Conservation (phyloP, 371 early-diverging fungal species). For the Haplosporangium sp. region DNA sequence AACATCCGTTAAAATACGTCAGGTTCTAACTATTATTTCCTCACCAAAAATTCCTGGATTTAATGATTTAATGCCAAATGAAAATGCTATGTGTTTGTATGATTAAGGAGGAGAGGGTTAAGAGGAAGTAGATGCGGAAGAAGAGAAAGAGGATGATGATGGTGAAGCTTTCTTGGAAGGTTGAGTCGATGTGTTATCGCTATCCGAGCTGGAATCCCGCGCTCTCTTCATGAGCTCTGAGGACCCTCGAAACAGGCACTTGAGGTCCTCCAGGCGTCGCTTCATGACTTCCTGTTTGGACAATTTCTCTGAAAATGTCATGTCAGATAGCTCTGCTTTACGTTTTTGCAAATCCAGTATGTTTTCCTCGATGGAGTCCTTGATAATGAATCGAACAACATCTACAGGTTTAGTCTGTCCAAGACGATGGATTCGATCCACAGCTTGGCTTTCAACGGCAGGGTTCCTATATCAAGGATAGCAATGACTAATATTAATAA, state of each 20-base stretch:
- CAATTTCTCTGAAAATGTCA: slow-evolving; percentile 53
- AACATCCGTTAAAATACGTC: too few relatives aligned
- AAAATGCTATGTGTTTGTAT: not conserved
- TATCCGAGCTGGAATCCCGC: not conserved
- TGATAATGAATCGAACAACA: slow-evolving; percentile 61
- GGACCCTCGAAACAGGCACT: slow-evolving; percentile 45
- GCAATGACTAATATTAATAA: too few relatives aligned
- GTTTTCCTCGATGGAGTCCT: slow-evolving; percentile 61
- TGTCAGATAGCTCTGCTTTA: slow-evolving; percentile 48
- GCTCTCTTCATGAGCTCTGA: slow-evolving; percentile 46
- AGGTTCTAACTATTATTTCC: too few relatives aligned
- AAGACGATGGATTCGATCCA: slow-evolving; percentile 83
- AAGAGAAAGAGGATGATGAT: not conserved
- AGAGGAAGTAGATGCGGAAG: not conserved
- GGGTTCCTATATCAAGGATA: slow-evolving; percentile 65
- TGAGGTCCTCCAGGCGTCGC: slow-evolving; percentile 51
- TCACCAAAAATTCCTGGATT: too few relatives aligned
- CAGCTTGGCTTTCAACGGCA: slow-evolving; percentile 83
- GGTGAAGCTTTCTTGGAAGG: not conserved
- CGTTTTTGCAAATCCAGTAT: slow-evolving; percentile 54
- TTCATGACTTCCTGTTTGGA: slow-evolving; percentile 54
- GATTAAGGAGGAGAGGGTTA: not conserved
- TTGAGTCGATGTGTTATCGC: not conserved
- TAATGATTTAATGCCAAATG: too few relatives aligned
- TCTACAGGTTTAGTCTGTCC: slow-evolving; percentile 65